Evolutionary conservation across 2,329 filamentous ascomycete species (phyloP), one percentile per base, ranked within the genome.

Genomic region (Chaetomiaceae sp.): DNA sequence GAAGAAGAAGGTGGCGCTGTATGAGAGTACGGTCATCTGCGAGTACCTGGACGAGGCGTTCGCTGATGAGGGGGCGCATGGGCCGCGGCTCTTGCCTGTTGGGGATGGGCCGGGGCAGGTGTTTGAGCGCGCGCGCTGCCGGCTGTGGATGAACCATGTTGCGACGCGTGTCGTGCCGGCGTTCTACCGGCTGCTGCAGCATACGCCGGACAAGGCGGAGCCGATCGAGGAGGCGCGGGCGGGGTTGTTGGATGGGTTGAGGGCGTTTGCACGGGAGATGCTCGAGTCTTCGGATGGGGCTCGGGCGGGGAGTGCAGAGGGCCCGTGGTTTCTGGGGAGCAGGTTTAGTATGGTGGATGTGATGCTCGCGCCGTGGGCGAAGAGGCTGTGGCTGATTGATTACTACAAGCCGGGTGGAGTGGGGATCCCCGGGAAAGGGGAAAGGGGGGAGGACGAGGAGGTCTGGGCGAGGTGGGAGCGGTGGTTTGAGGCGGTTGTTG

Each of bases 11-110:
- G n/a, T n/a, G 59, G 78, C 83, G 0, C 69, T 90, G 6, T 88
- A 85, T 56, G 85, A 91, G 62, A 86, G 81, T 58, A 78, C 71
- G 7, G 76, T 90, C 38, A 73, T 91, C 30, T 82, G 80, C 64
- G 84, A 89, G 61, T 91, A 86, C 54, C 70, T 91, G 1, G 81
- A 91, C 53, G 85, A 90, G 51, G 79, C 78, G 0, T 88, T 79
- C 50, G 68, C 73, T 0, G 69, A 73, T 58, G 63, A 69, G 45
- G 44, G 44, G 0, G 53, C 55, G 7, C 58, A 75, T 42, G 69
- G 68, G 0, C 71, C 70, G 2, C 61, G 65, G 1, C 62, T 90
- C 4, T 65, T 86, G 9, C 81, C 85, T 0, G 58, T 63, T 2
- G 38, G n/a, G 0, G 78, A 81, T 45, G 68, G n/a, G n/a, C n/a